phyloP scores from a whole-genome alignment of 108 stramenopile genomes.

The Skeletonema potamos region DNA sequence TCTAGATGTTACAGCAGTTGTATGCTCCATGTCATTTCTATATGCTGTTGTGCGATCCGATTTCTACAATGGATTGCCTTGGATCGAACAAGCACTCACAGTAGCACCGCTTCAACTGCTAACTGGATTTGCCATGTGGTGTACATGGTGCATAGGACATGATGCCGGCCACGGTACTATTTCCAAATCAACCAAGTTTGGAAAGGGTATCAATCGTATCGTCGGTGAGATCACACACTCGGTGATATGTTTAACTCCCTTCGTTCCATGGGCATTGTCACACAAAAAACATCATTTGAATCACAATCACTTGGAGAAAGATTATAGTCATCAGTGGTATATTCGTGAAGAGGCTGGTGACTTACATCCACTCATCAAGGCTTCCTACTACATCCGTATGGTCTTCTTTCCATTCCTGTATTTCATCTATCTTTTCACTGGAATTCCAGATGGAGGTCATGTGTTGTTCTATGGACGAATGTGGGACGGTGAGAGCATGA shows the following conservation, averaged over 20 bases:
- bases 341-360: conserved; percentile 58
- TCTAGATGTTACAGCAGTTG: conserved; percentile 52
- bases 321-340: conserved; percentile 80
- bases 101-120: conserved; percentile 64
- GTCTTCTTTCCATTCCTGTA: conserved; percentile 68
- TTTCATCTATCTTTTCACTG: conserved; percentile 62
- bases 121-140: conserved; percentile 77
- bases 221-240: conserved; percentile 73
- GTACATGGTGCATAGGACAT: conserved; percentile 83
- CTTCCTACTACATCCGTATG: conserved; percentile 50
- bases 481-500: conserved; percentile 65
- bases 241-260: conserved; percentile 67
- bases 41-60: conserved; percentile 57
- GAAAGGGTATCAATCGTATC: conserved; percentile 50
- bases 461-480: conserved; percentile 71
- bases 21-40: conserved; percentile 52
- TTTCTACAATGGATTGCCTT: conserved; percentile 48
- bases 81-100: conserved; percentile 28
- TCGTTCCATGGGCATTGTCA: conserved; percentile 52
- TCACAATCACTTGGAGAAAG: conserved; percentile 67
- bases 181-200: conserved; percentile 28
- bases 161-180: conserved; percentile 73
- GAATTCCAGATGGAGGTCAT: conserved; percentile 75
- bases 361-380: conserved; percentile 51
- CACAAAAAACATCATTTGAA: conserved; percentile 63